A percentile compares a stretch with the other conserved stretches of the same genome.
Conservation (phyloP, 2,329 filamentous ascomycete species). For the Stachybotrys elegans region DNA sequence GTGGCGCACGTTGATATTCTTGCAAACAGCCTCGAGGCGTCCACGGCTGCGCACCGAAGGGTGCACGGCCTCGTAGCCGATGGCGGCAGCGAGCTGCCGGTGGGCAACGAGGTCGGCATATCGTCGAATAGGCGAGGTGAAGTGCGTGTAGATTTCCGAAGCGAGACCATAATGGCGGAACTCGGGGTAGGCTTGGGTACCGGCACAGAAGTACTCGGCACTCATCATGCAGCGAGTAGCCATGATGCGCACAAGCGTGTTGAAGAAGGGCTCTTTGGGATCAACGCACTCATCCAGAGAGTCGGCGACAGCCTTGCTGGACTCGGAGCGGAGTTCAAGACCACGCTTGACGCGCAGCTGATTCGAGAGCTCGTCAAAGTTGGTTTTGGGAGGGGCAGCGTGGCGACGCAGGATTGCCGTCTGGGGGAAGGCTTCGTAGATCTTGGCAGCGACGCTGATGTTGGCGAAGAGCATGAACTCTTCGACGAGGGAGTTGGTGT, state of each 20-base stretch:
- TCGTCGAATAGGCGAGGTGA: constrained; percentile 93
- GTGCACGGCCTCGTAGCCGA: constrained; percentile 86
- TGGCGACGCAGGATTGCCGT: constrained; percentile 92
- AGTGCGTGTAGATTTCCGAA: constrained; percentile 96
- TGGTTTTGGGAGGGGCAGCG: constrained; percentile 85
- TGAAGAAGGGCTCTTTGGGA: constrained; percentile 85
- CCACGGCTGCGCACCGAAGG: constrained; percentile 73
- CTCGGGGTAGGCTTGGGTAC: constrained; percentile 86
- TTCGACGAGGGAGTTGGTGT: constrained; percentile 96
- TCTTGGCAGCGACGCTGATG: constrained; percentile 84
- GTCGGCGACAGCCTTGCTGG: constrained; percentile 88
- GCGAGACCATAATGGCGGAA: constrained; percentile 97
- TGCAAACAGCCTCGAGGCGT: constrained; percentile 89
- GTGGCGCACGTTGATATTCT: constrained; percentile 96
- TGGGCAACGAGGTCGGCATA: constrained; percentile 97
- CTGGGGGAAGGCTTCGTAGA: constrained; percentile 88
- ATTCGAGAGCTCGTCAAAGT: constrained; percentile 90
- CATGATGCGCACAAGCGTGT: constrained; percentile 95
- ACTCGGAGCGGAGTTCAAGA: constrained; percentile 75
- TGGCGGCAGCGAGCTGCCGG: constrained; percentile 89
- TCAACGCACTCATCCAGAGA: constrained; percentile 84
- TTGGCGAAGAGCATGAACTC: constrained; percentile 99
- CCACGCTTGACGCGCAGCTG: constrained; percentile 85
- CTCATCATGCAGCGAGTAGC: constrained; percentile 99
- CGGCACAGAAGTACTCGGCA: constrained; percentile 95